Percentiles rank a stretch among this genome's conserved stretches.
Conservation (phyloP, 2,329 filamentous ascomycete species). For the Talaromyces sp. region DNA sequence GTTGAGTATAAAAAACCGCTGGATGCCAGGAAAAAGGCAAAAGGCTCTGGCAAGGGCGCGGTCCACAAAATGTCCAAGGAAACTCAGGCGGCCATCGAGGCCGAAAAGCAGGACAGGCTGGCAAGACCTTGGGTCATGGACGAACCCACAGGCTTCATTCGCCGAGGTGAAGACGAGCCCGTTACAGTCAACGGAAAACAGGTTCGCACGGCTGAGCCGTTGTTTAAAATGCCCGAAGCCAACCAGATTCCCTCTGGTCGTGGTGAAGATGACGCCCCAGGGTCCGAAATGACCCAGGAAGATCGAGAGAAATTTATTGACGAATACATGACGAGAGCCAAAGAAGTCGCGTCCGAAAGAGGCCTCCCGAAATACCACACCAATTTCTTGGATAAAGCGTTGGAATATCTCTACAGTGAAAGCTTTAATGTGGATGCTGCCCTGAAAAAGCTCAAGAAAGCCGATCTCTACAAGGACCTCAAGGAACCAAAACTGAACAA, state of each 20-base stretch:
- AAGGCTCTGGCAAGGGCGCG: slow-evolving; percentile 61
- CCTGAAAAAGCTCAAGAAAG: slow-evolving; percentile 62
- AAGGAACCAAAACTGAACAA: slow-evolving; percentile 78
- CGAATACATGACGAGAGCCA: slow-evolving; percentile 69
- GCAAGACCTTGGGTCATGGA: slow-evolving; percentile 90
- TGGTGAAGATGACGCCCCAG: slow-evolving; percentile 37
- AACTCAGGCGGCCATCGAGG: slow-evolving; percentile 70
- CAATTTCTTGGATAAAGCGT: slow-evolving; percentile 80
- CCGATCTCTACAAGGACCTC: slow-evolving; percentile 65
- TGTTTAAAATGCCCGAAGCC: slow-evolving; percentile 69
- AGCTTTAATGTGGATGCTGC: slow-evolving; percentile 68
- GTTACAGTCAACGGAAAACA: slow-evolving; percentile 60
- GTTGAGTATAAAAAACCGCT: slow-evolving; percentile 86
- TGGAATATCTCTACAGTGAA: slow-evolving; percentile 66
- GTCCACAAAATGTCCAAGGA: slow-evolving; percentile 76
- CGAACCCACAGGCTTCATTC: slow-evolving; percentile 78
- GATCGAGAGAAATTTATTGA: slow-evolving; percentile 59
- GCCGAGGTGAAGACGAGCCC: slow-evolving; percentile 73
- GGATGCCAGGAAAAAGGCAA: slow-evolving; percentile 74
- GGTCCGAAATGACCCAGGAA: slow-evolving; percentile 28
- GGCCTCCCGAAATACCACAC: slow-evolving; percentile 72
- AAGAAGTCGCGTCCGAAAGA: slow-evolving; percentile 58
- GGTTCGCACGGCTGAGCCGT: slow-evolving; percentile 65
- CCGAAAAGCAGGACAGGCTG: slow-evolving; percentile 71
- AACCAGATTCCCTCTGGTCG: slow-evolving; percentile 41